These are phyloP conservation scores for Globisporangium irregulare DNA, from an alignment of 352 stramenopile genomes.

Conservation along the genomic window DNA sequence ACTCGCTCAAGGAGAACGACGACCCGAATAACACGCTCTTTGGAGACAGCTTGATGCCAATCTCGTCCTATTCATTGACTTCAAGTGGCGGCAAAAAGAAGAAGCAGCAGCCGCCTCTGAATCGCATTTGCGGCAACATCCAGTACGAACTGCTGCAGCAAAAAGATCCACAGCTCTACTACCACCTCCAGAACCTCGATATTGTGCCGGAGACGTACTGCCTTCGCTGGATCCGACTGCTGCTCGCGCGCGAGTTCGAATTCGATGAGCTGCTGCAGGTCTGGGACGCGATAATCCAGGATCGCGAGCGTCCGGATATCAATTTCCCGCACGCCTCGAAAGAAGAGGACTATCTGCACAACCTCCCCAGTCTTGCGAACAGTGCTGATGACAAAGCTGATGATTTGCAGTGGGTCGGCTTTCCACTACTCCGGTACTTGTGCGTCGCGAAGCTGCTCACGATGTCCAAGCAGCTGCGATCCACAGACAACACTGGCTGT, in stretches of 20 bases:
- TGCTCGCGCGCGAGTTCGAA: slow-evolving; percentile 75
- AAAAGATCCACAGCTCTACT: slow-evolving; percentile 79
- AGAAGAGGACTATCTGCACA: slow-evolving; percentile 32
- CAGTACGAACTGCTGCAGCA: slow-evolving; percentile 78
- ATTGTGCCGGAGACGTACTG: slow-evolving; percentile 83
- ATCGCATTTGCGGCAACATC: slow-evolving; percentile 63
- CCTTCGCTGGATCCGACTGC: slow-evolving; percentile 71
- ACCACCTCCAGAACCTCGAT: slow-evolving; percentile 76
- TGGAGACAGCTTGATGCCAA: slow-evolving; percentile 1
- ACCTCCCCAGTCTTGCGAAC: slow-evolving; percentile 30
- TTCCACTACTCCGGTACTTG: slow-evolving; percentile 67
- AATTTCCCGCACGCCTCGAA: slow-evolving; percentile 36
- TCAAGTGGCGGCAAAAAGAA: not conserved
- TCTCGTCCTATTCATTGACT: not conserved
- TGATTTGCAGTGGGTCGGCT: slow-evolving; percentile 41
- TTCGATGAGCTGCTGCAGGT: slow-evolving; percentile 58
- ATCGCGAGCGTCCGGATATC: slow-evolving; percentile 29
- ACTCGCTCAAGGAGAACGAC: slow-evolving; percentile 20
- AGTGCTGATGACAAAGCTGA: slow-evolving; percentile 14
- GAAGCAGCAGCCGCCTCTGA: slow-evolving; percentile 40
- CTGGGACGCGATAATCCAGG: slow-evolving; percentile 71
- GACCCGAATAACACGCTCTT: slow-evolving; percentile 2
- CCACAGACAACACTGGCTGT: slow-evolving; percentile 64
- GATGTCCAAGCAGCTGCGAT: slow-evolving; percentile 50
- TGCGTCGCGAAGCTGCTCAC: slow-evolving; percentile 63